These are phyloP conservation scores for Amaranthus palmeri DNA, from an alignment of 148 eudicot genomes.

Conservation along the genomic window DNA sequence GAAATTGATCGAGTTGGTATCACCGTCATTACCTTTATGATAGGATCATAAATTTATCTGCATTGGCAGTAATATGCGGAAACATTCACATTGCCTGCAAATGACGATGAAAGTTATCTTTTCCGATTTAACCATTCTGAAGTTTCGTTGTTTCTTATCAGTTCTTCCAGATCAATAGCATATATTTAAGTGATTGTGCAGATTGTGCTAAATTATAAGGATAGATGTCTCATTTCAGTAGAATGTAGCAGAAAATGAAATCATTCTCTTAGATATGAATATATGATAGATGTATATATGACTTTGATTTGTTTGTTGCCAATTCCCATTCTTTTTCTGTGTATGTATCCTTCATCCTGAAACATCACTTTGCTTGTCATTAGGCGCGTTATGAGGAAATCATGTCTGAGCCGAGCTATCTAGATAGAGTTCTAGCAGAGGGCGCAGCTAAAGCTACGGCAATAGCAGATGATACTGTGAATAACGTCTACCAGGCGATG, in stretches of 20 bases:
- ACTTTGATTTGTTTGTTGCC: background rate
- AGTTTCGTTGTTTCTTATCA: background rate
- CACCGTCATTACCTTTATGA: no score
- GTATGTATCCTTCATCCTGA: background rate
- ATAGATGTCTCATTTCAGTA: no score
- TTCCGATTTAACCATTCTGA: background rate
- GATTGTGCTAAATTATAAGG: no score
- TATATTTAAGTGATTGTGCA: background rate
- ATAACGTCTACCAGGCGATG: constrained; percentile 85
- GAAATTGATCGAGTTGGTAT: no score
- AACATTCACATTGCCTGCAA: background rate
- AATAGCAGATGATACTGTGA: constrained; percentile 68
- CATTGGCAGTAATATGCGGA: background rate
- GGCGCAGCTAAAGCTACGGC: constrained; percentile 74
- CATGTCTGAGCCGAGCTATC: constrained; percentile 54
- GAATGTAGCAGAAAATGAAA: no score
- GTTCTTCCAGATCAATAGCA: background rate
- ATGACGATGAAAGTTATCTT: no score
- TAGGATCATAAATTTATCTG: no score
- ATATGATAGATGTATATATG: background rate
- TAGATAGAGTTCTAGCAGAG: constrained; percentile 68
- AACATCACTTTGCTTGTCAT: background rate
- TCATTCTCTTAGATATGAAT: no score
- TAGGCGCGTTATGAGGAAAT: constrained; percentile 78
- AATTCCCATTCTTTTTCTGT: background rate